phyloP scores from a whole-genome alignment of 176 grass and related monocot species.

The Canna indica region DNA sequence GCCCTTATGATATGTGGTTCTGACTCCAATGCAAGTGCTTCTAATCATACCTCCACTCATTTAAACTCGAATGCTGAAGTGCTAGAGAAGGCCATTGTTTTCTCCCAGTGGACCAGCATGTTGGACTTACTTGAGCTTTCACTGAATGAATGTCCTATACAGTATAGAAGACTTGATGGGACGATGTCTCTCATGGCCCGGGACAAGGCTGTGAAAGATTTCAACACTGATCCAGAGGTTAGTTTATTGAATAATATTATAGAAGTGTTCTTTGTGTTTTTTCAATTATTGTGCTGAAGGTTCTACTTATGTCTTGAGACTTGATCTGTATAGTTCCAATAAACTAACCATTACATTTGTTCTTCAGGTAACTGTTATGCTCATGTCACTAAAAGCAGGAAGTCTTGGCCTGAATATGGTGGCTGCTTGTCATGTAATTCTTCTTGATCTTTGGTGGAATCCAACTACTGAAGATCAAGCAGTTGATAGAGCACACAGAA shows the following conservation, averaged over 20 bases:
- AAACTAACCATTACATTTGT: slow-evolving; percentile 3
- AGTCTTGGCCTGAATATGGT: slow-evolving; percentile 92
- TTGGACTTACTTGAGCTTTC: slow-evolving; percentile 77
- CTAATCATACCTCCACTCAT: not conserved
- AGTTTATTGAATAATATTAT: not conserved
- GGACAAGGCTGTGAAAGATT: slow-evolving; percentile 81
- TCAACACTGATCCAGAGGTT: slow-evolving; percentile 96
- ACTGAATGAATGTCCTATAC: slow-evolving; percentile 69
- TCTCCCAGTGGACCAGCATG: slow-evolving; percentile 99
- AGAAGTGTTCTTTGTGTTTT: not conserved
- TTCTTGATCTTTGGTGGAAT: slow-evolving; percentile 97
- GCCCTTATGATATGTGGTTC: slow-evolving; percentile 3
- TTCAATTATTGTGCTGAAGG: not conserved
- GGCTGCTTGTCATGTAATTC: slow-evolving; percentile 85
- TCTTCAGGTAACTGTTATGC: slow-evolving; percentile 82
- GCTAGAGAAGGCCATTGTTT: slow-evolving; percentile 89
- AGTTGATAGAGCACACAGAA: slow-evolving; percentile 78
- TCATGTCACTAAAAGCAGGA: slow-evolving; percentile 89
- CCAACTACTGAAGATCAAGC: slow-evolving; percentile 85
- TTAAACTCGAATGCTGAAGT: slow-evolving; percentile 6
- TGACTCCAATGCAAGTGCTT: not conserved
- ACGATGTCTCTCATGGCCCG: slow-evolving; percentile 79
- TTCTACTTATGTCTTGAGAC: not conserved
- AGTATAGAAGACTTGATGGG: slow-evolving; percentile 93
- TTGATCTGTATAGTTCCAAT: not conserved